phyloP scores from a whole-genome alignment of 257 asterid species.

The Nicotiana sylvestris region DNA sequence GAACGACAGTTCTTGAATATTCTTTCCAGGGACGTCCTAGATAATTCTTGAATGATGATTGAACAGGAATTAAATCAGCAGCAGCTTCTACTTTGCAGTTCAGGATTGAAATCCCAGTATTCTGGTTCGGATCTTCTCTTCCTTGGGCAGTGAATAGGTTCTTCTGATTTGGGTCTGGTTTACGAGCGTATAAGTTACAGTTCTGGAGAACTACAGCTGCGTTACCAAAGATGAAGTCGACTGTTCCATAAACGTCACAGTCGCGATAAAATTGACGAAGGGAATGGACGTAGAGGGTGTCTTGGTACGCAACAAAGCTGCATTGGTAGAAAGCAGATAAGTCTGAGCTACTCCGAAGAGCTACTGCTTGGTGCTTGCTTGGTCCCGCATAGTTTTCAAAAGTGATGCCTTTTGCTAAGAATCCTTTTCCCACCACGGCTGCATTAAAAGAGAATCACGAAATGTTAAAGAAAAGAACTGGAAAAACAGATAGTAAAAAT shows the following conservation, averaged over 20 bases:
- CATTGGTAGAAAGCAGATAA: neutral
- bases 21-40: neutral
- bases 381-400: neutral
- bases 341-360: neutral
- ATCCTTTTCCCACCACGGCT: constrained; percentile 7
- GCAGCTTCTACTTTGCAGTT: neutral
- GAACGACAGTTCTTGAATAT: neutral
- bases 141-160: neutral
- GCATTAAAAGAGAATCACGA: neutral
- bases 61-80: neutral
- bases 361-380: neutral
- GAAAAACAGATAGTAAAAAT: neutral
- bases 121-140: neutral
- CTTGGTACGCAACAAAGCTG: neutral
- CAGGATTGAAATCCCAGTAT: neutral
- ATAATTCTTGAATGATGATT: neutral
- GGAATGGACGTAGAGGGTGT: neutral
- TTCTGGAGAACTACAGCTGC: neutral
- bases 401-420: neutral
- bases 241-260: neutral
- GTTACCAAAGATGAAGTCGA: neutral
- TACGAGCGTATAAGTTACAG: neutral
- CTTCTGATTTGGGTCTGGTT: neutral
- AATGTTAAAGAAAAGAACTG: too few relatives aligned
- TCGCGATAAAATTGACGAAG: neutral